Evolutionary conservation across 352 stramenopile species (phyloP).

Genomic region (Aphanomyces invadans): DNA sequence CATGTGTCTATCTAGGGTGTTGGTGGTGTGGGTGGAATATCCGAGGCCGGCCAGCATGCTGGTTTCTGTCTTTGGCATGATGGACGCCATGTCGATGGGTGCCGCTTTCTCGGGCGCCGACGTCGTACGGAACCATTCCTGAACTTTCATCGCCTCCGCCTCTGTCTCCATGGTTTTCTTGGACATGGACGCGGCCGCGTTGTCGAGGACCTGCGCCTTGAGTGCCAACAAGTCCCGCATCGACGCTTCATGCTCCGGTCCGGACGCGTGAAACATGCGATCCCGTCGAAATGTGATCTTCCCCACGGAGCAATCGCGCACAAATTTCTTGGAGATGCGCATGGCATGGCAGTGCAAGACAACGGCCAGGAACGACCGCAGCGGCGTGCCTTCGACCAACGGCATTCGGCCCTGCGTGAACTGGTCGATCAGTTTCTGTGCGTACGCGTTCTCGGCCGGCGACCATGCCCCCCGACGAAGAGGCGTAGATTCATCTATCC

Average conservation of each 20-base stretch:
- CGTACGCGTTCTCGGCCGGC: conserved; percentile 15
- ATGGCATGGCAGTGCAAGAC: conserved; percentile 21
- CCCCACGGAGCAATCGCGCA: conserved; percentile 22
- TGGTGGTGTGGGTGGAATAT: too few species aligned
- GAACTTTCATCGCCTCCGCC: conserved; percentile 5
- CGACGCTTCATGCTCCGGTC: not conserved
- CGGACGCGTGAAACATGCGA: conserved; percentile 10
- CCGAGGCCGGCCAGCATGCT: too few species aligned
- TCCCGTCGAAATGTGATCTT: conserved; percentile 24
- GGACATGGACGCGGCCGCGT: not conserved
- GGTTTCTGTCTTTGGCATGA: too few species aligned
- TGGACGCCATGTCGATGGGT: conserved; percentile 5
- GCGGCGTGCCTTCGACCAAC: conserved; percentile 22
- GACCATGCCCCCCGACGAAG: conserved; percentile 21
- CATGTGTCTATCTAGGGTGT: not conserved
- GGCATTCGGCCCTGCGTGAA: conserved; percentile 20
- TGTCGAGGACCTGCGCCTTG: conserved; percentile 15
- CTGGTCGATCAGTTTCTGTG: conserved; percentile 20
- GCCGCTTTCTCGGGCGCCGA: not conserved
- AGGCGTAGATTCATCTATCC: conserved; percentile 14
- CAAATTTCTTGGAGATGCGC: conserved; percentile 26
- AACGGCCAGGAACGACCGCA: conserved; percentile 20
- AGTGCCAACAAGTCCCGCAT: conserved; percentile 3
- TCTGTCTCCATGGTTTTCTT: conserved; percentile 14
- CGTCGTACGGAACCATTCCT: conserved; percentile 12